Conservation (phyloP, 2,329 filamentous ascomycete species). For the Botryotinia globosa region DNA sequence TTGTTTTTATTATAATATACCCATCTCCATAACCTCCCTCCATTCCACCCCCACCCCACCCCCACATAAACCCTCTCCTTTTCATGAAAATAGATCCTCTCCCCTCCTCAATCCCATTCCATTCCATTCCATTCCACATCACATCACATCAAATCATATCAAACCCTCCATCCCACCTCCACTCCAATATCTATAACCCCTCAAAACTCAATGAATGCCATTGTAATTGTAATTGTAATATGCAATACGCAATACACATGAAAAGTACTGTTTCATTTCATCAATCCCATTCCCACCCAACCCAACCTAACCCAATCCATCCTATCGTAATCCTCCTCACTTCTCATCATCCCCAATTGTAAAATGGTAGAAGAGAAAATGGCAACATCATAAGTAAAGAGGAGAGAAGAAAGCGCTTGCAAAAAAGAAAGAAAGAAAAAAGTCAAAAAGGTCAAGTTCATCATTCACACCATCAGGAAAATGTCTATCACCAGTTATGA, state of each 20-base stretch:
- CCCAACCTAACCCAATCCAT: neutral
- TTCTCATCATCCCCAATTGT: neutral
- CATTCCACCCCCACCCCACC: too few relatives aligned
- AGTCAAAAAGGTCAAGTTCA: neutral
- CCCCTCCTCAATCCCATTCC: too few relatives aligned
- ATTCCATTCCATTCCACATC: neutral
- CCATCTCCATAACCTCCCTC: neutral
- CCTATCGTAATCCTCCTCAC: neutral
- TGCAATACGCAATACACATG: neutral
- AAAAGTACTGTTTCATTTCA: neutral
- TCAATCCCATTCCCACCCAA: neutral
- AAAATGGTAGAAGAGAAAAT: neutral
- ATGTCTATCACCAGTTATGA: neutral
- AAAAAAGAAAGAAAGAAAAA: neutral
- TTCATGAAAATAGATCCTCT: neutral
- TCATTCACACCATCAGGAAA: neutral
- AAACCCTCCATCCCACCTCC: neutral
- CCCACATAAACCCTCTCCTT: neutral
- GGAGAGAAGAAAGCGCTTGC: constrained; percentile 7
- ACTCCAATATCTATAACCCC: neutral
- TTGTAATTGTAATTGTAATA: neutral
- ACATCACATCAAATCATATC: neutral
- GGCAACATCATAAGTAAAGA: neutral
- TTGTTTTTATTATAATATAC: neutral
- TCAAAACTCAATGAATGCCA: neutral